Conservation (phyloP, 495 filamentous ascomycete genomes). For the Cercophora newfieldiana region DNA sequence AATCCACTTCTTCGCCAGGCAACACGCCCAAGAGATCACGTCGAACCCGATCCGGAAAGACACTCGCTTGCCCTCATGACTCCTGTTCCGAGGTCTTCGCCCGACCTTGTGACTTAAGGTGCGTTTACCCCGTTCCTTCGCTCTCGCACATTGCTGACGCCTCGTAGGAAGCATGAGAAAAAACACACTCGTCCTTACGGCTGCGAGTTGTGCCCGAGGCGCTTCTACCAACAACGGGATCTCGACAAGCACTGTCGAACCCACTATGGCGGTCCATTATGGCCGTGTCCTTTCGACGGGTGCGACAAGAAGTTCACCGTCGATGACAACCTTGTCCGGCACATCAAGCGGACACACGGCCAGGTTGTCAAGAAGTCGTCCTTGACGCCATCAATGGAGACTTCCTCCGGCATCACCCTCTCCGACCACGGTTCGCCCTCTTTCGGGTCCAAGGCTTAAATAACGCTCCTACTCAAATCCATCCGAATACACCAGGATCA, state of each 20-base stretch:
- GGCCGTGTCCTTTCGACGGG: not conserved
- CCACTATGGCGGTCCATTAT: not conserved
- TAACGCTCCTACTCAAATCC: too few species aligned
- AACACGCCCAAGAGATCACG: not conserved
- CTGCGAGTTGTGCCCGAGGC: not conserved
- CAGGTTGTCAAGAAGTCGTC: not conserved
- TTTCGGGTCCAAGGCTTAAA: too few species aligned
- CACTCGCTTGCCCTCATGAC: not conserved
- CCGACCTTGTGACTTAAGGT: not conserved
- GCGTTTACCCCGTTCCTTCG: not conserved
- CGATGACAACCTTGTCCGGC: not conserved
- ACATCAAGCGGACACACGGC: not conserved
- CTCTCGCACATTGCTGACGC: not conserved
- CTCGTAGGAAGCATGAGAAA: not conserved
- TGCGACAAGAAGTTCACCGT: not conserved
- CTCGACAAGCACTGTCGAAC: not conserved
- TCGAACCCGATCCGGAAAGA: not conserved
- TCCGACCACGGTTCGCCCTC: too few species aligned
- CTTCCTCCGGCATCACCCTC: too few species aligned
- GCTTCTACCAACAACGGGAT: not conserved
- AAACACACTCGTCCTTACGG: not conserved
- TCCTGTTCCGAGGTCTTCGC: not conserved
- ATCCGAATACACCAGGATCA: too few species aligned
- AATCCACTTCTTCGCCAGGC: not conserved
- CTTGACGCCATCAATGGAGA: not conserved